Conservation (phyloP, 1,284 basidiomycete genomes). For the Boletus semigastroideus region DNA sequence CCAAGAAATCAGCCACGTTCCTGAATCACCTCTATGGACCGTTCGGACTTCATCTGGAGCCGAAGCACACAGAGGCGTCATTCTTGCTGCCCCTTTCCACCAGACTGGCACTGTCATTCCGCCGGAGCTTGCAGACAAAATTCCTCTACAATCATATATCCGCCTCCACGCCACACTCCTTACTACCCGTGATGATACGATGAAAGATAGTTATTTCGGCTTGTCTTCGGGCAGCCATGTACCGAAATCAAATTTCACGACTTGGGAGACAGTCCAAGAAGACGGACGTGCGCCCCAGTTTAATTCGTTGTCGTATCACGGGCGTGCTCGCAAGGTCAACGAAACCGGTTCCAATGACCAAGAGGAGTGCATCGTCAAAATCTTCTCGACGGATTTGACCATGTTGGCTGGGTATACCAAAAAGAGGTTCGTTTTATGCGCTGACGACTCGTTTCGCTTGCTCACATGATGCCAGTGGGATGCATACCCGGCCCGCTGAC, state of each 20-base stretch:
- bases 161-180: constrained; percentile 89
- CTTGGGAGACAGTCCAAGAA: constrained; percentile 52
- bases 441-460: background rate
- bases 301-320: constrained; percentile 88
- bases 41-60: constrained; percentile 45
- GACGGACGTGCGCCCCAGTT: constrained; percentile 71
- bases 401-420: constrained; percentile 80
- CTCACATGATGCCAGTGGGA: constrained; percentile 56
- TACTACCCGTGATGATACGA: constrained; percentile 66
- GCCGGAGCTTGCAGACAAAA: constrained; percentile 42
- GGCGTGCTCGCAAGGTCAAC: constrained; percentile 42
- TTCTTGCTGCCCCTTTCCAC: constrained; percentile 79
- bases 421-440: constrained; percentile 59
- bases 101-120: constrained; percentile 57
- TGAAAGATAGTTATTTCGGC: constrained; percentile 74
- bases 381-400: constrained; percentile 80
- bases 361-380: constrained; percentile 76
- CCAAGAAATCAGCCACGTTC: constrained; percentile 43
- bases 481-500: constrained; percentile 71
- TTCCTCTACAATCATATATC: constrained; percentile 75
- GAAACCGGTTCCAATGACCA: constrained; percentile 23
- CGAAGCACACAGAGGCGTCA: constrained; percentile 60
- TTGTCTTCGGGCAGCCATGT: constrained; percentile 45
- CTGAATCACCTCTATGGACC: constrained; percentile 46
- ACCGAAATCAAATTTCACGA: constrained; percentile 76